phyloP scores from a whole-genome alignment of 139 green algal genomes.

The Coelastrella sp. region DNA sequence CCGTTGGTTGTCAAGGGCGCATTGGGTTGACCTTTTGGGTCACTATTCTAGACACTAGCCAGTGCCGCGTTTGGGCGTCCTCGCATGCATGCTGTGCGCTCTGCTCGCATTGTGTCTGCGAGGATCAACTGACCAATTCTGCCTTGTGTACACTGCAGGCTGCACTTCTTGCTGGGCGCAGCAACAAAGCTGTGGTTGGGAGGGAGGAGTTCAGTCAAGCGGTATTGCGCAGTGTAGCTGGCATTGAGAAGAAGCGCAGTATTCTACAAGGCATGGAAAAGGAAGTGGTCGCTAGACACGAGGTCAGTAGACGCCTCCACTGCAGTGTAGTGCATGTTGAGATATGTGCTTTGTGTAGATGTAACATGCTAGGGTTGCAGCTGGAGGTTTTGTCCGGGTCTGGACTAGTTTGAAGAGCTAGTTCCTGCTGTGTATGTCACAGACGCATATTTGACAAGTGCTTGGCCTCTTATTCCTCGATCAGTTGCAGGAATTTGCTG shows the following conservation, averaged over 20 bases:
- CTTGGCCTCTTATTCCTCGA: too few relatives aligned
- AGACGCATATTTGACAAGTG: too few relatives aligned
- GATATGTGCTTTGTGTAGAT: background rate
- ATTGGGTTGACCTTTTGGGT: too few relatives aligned
- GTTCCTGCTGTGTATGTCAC: background rate
- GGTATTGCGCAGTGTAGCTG: conserved; percentile 83
- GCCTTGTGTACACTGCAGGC: conserved; percentile 30
- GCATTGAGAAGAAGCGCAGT: conserved; percentile 95
- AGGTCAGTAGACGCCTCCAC: conserved; percentile 60
- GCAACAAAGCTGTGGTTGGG: conserved; percentile 60
- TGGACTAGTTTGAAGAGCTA: background rate
- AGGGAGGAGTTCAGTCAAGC: conserved; percentile 83
- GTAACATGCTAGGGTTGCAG: too few relatives aligned
- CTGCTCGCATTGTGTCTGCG: background rate
- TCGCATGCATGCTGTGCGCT: background rate
- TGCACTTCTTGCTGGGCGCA: conserved; percentile 73
- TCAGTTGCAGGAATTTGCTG: too few relatives aligned
- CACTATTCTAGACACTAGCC: too few relatives aligned
- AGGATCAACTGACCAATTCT: background rate
- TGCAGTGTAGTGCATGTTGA: background rate
- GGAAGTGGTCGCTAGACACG: conserved; percentile 87
- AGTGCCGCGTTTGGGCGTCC: too few relatives aligned
- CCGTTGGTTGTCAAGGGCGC: too few relatives aligned
- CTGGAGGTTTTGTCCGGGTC: too few relatives aligned
- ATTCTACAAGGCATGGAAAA: conserved; percentile 87